Evolutionary conservation across 2,329 filamentous ascomycete species (phyloP), one percentile per base, ranked within the genome.

Genomic region (Herpotrichia juniperi): DNA sequence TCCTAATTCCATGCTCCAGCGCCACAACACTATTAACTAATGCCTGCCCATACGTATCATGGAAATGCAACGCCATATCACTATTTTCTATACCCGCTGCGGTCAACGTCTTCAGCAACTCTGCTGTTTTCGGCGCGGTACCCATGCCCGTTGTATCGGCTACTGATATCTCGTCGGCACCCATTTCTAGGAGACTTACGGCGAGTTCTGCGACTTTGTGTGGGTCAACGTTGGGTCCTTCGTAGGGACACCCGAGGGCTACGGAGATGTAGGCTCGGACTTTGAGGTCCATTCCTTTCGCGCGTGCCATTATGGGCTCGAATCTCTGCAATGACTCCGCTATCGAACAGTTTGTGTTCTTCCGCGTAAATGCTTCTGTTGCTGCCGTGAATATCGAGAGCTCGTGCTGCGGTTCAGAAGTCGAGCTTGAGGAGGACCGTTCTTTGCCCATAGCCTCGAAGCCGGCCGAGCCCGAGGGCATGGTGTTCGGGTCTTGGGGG

Each of bases 81-180:
- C 87, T 84, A 48, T 81, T 82, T 17, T 87, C 81, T 16, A 96
- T 81, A 0, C 87, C 88, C 1, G 88, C 88, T 1, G 85, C 82
- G 8, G 79, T 74, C 73, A 91, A 76, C 50, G 86, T 86, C 57
- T 81, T 81, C 51, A 92, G 78, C 42, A 92, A 76, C 50, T 84
- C 83, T 49, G 79, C 77, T 2, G 88, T 91, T 50, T 85, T 79
- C 16, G 86, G 87, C n/a, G 86, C 87, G 0, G 90, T 96, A 26
- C 92, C 93, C 83, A 96, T 92, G 16, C 93, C 93, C 0, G 92
- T 93, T 0, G 93, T 97, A 67, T 96, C 93, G 6, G 91, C 92
- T 0, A 96, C 83, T 1, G 89, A 90, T 61, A 97, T 92, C 79
- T 96, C 91, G 67, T 96, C 91, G 17, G 91, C 93, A 16, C 93